A percentile compares a stretch with the other conserved stretches of the same genome.
phyloP scores from a whole-genome alignment of 23 red algal genomes.

The Gracilaria gracilis region DNA sequence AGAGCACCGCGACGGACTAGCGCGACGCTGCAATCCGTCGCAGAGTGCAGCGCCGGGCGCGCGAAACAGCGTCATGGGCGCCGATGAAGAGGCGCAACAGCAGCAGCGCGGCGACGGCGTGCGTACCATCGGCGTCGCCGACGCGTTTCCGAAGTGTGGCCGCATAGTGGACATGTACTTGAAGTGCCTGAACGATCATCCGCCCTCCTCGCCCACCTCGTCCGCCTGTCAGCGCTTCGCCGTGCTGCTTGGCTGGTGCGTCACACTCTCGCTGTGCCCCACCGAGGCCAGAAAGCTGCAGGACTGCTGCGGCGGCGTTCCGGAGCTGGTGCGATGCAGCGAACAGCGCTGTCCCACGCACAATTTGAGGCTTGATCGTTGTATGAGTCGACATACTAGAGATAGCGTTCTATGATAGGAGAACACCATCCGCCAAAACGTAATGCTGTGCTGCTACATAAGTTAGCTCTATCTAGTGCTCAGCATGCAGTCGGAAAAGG shows the following conservation, averaged over 20 bases:
- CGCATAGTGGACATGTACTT: background rate
- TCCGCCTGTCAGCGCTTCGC: background rate
- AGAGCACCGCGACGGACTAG: too few species aligned
- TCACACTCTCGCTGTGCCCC: constrained; percentile 21
- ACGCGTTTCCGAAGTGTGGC: constrained; percentile 27
- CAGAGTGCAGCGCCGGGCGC: too few species aligned
- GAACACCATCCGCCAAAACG: too few species aligned
- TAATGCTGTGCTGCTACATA: too few species aligned
- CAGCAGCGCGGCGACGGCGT: constrained; percentile 2
- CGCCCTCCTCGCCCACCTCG: constrained; percentile 17
- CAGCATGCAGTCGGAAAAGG: too few species aligned
- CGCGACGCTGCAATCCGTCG: too few species aligned
- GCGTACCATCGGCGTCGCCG: background rate
- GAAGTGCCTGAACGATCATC: constrained; percentile 5
- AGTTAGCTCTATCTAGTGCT: too few species aligned
- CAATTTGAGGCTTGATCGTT: constrained; percentile 4
- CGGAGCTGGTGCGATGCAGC: constrained; percentile 25
- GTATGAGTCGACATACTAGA: constrained; percentile 15
- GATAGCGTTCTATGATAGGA: too few species aligned
- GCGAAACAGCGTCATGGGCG: too few species aligned
- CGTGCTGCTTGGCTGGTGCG: constrained; percentile 37
- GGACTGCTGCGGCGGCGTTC: constrained; percentile 32
- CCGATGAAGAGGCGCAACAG: too few species aligned
- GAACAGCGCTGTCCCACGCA: background rate
- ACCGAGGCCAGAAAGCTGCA: background rate